These are phyloP conservation scores for Clonostachys chloroleuca DNA, from an alignment of 2,329 filamentous ascomycete species.

Conservation along the genomic window DNA sequence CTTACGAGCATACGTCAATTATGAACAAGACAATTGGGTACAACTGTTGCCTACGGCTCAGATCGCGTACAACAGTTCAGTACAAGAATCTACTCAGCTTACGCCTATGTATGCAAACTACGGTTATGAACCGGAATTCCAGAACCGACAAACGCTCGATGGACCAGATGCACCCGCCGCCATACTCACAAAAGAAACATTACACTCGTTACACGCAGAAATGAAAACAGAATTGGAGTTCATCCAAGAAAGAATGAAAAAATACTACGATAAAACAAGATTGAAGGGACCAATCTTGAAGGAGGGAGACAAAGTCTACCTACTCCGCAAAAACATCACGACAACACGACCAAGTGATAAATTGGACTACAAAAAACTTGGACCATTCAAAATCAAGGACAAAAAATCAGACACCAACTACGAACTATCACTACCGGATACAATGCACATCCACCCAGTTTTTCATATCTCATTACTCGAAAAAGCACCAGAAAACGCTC, in stretches of 20 bases:
- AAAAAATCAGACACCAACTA: slow-evolving; percentile 10
- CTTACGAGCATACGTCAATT: slow-evolving; percentile 1
- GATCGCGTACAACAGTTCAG: neutral
- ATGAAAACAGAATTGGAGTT: slow-evolving; percentile 4
- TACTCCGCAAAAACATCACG: slow-evolving; percentile 8
- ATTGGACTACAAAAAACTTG: slow-evolving; percentile 8
- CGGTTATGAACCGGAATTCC: neutral
- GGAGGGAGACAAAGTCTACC: slow-evolving; percentile 8
- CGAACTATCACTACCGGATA: no score
- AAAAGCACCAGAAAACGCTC: no score
- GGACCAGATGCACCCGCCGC: slow-evolving; percentile 1
- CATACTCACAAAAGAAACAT: neutral
- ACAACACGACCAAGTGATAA: slow-evolving; percentile 8
- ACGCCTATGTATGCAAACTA: slow-evolving; percentile 2
- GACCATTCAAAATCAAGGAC: neutral
- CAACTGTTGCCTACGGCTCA: no score
- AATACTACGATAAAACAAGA: slow-evolving; percentile 8
- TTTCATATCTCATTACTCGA: no score
- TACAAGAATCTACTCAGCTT: neutral
- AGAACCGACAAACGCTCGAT: neutral
- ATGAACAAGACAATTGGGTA: neutral
- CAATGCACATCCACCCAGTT: no score
- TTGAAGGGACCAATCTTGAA: slow-evolving; percentile 7
- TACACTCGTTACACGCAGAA: no score
- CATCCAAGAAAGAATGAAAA: slow-evolving; percentile 3